Conservation (phyloP, 2,329 filamentous ascomycete genomes). For the Sclerotinia minor region DNA sequence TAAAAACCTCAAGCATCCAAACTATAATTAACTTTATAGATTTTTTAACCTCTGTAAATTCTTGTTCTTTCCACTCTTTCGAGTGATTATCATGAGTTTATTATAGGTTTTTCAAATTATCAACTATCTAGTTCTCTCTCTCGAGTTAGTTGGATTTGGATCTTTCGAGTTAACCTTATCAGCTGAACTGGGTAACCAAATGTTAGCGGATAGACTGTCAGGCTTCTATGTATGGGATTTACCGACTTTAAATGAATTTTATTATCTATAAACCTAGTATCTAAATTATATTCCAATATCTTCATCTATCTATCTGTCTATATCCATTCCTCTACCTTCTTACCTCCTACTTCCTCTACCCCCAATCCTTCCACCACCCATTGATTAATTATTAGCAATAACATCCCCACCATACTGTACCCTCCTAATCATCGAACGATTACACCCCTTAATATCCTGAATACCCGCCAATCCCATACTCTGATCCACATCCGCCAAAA, state of each 20-base stretch:
- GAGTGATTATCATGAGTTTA: no score
- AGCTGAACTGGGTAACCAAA: not conserved
- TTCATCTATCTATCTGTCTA: no score
- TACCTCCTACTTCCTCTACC: not conserved
- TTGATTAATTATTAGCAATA: conserved; percentile 34
- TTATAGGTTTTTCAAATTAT: no score
- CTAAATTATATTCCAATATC: not conserved
- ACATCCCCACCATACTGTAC: conserved; percentile 36
- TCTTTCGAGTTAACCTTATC: no score
- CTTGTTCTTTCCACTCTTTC: no score
- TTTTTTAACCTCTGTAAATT: no score
- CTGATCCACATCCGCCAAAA: conserved; percentile 56
- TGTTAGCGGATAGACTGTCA: not conserved
- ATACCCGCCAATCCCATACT: conserved; percentile 57
- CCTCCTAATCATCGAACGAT: conserved; percentile 33
- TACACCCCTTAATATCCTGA: conserved; percentile 33
- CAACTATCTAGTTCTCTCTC: no score
- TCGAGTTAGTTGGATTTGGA: no score
- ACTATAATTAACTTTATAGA: no score
- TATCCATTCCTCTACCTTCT: not conserved
- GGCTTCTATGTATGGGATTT: no score
- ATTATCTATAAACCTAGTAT: not conserved
- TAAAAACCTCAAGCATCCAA: no score
- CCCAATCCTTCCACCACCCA: not conserved
- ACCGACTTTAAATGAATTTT: not conserved